phyloP scores from a whole-genome alignment of 805 yeast genomes.

The Saitoella complicata region DNA sequence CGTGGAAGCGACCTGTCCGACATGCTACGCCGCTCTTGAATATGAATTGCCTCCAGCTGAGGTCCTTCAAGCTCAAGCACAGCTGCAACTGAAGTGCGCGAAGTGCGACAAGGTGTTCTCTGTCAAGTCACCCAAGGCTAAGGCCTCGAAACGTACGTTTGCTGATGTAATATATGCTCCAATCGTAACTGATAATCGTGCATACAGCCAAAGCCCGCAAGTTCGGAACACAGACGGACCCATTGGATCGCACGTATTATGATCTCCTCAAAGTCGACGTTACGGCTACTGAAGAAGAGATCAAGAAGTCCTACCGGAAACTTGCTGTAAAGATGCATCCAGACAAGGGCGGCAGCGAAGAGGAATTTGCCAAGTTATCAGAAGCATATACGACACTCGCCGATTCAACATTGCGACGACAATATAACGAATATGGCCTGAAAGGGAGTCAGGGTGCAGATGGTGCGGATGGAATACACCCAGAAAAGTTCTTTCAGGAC shows the following conservation, averaged over 20 bases:
- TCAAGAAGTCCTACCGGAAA: constrained; percentile 53
- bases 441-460: neutral
- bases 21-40: too few relatives aligned
- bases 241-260: constrained; percentile 20
- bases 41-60: too few relatives aligned
- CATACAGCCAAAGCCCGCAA: neutral
- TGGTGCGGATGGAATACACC: neutral
- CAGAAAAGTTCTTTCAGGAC: neutral
- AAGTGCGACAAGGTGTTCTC: too few relatives aligned
- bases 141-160: too few relatives aligned
- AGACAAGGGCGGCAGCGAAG: neutral
- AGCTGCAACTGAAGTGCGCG: too few relatives aligned
- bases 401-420: neutral
- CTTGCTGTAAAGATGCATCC: constrained; percentile 23
- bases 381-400: neutral
- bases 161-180: too few relatives aligned
- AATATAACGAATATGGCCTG: neutral
- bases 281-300: constrained; percentile 29
- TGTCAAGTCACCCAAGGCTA: too few relatives aligned
- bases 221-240: neutral
- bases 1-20: too few relatives aligned
- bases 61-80: too few relatives aligned
- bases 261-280: constrained; percentile 29
- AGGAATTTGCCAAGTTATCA: neutral
- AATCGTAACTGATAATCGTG: too few relatives aligned